These are phyloP conservation scores for Starmerella sp. DNA, from an alignment of 805 yeast species.

Conservation along the genomic window DNA sequence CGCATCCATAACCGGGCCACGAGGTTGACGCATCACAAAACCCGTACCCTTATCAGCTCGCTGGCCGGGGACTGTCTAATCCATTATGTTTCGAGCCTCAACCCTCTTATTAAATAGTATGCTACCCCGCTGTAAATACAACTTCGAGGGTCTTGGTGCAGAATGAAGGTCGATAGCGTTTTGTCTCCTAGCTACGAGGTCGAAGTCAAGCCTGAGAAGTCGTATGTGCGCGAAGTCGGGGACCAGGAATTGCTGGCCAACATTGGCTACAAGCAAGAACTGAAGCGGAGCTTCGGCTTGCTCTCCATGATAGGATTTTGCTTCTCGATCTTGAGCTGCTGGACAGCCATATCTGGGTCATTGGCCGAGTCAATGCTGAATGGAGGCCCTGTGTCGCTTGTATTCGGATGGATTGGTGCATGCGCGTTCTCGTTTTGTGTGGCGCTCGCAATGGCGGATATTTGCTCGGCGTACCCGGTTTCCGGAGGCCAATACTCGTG, in stretches of 20 bases:
- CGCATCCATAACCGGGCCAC: no score
- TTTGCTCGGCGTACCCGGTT: constrained; percentile 45
- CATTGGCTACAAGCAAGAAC: constrained; percentile 53
- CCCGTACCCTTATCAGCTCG: no score
- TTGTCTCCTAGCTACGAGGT: background rate
- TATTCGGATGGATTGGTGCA: constrained; percentile 50
- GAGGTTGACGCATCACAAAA: no score
- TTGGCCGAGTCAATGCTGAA: constrained; percentile 49
- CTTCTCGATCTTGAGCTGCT: constrained; percentile 51
- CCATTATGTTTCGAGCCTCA: no score
- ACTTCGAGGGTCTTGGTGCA: no score
- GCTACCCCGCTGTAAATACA: no score
- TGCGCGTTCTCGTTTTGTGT: constrained; percentile 45
- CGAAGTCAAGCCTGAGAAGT: background rate
- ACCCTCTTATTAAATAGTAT: no score
- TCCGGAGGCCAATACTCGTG: constrained; percentile 63
- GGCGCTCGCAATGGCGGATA: constrained; percentile 53
- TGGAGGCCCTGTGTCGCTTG: constrained; percentile 50
- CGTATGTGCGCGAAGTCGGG: background rate
- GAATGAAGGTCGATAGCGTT: background rate
- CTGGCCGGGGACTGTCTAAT: no score
- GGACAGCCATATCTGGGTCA: constrained; percentile 57
- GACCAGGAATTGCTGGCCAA: constrained; percentile 17
- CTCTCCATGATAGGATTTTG: constrained; percentile 41
- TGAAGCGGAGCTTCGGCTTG: constrained; percentile 47